These are phyloP conservation scores for Dichotomopilus funicola DNA, from an alignment of 2,329 filamentous ascomycete species.

Conservation along the genomic window DNA sequence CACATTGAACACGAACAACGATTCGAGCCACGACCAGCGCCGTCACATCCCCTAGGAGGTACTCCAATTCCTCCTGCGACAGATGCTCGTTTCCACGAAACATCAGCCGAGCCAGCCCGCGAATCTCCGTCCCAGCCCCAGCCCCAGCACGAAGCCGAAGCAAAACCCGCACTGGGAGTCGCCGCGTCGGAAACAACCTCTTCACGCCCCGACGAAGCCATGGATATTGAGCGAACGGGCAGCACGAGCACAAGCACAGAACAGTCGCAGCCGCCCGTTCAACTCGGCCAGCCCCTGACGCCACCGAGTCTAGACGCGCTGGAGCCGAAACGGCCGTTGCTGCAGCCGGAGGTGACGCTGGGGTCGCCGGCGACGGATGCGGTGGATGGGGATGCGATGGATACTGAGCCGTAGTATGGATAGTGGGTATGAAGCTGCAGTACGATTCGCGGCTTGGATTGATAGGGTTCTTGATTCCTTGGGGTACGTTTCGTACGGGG, in stretches of 20 bases:
- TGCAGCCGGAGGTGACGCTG: conserved; percentile 22
- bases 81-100: neutral
- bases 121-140: no score
- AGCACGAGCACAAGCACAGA: neutral
- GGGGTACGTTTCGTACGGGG: neutral
- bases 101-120: neutral
- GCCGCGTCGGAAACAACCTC: neutral
- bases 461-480: neutral
- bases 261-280: neutral
- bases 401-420: conserved; percentile 15
- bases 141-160: neutral
- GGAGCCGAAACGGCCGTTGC: conserved; percentile 11
- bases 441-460: neutral
- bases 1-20: neutral
- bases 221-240: conserved; percentile 13
- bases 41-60: neutral
- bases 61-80: neutral
- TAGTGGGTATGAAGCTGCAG: neutral
- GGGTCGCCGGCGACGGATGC: conserved; percentile 23
- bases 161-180: conserved; percentile 14
- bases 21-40: neutral
- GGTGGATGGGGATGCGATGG: conserved; percentile 9
- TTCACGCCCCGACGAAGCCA: conserved; percentile 3
- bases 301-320: neutral
- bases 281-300: neutral